These are phyloP conservation scores for Venturia aucupariae DNA, from an alignment of 2,329 filamentous ascomycete genomes.

Conservation along the genomic window DNA sequence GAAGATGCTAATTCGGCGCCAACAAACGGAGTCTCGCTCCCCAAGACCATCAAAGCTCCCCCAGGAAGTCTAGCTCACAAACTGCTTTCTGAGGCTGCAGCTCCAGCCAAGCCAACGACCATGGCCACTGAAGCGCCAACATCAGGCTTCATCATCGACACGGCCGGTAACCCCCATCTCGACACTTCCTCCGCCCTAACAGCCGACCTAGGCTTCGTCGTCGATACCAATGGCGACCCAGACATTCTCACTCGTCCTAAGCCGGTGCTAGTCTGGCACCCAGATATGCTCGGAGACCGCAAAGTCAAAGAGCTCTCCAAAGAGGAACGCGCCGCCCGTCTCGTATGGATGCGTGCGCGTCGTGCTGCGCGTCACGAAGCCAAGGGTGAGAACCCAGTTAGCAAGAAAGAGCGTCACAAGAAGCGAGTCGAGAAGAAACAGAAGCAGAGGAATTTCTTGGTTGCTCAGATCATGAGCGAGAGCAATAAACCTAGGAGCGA, in stretches of 20 bases:
- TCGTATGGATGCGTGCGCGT: slow-evolving; percentile 5
- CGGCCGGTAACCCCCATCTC: slow-evolving; percentile 1
- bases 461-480: slow-evolving; percentile 7
- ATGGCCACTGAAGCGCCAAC: neutral
- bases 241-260: slow-evolving; percentile 3
- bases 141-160: slow-evolving; percentile 1
- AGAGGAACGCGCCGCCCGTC: slow-evolving; percentile 10
- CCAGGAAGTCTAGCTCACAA: neutral
- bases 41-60: neutral
- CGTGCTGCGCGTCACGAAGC: slow-evolving; percentile 5
- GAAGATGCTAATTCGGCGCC: neutral
- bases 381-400: neutral
- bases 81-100: neutral
- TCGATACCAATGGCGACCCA: slow-evolving; percentile 4
- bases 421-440: slow-evolving; percentile 10
- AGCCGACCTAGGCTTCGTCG: neutral
- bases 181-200: neutral
- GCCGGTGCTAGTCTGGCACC: slow-evolving; percentile 5
- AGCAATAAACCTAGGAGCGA: neutral
- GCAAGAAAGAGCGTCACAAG: slow-evolving; percentile 8
- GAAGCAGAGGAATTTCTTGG: slow-evolving; percentile 5
- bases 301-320: slow-evolving; percentile 10
- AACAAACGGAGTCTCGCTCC: neutral
- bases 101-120: neutral
- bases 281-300: slow-evolving; percentile 8